Evolutionary conservation across 176 grass and related monocot genomes (phyloP).

Genomic region (Cymbopogon citratus): DNA sequence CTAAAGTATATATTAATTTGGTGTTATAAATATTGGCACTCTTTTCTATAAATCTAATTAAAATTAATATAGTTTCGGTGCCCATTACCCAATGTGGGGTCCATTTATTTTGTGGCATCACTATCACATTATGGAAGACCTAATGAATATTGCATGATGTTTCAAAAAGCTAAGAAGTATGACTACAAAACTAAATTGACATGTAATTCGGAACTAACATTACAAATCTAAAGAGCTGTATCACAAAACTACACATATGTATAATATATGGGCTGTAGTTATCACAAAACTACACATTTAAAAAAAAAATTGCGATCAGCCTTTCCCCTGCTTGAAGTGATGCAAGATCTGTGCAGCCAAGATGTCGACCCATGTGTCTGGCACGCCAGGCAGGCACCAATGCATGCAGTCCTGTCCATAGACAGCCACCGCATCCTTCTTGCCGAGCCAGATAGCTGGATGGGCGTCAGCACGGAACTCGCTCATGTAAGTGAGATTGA

Average conservation of each 20-base stretch:
- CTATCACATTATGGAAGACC: not conserved
- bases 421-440: constrained; percentile 77
- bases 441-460: constrained; percentile 84
- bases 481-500: constrained; percentile 88
- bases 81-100: not conserved
- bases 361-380: constrained; percentile 86
- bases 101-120: not conserved
- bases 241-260: not conserved
- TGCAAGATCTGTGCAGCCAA: constrained; percentile 57
- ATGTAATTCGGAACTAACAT: not conserved
- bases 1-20: too few relatives aligned
- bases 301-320: not conserved
- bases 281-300: not conserved
- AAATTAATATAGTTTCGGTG: not conserved
- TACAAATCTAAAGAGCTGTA: not conserved
- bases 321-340: constrained; percentile 29
- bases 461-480: constrained; percentile 86
- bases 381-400: constrained; percentile 90
- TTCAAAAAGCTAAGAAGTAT: not conserved
- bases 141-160: not conserved
- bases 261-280: too few relatives aligned
- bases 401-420: constrained; percentile 98
- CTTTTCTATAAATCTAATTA: too few relatives aligned
- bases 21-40: too few relatives aligned
- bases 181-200: not conserved